A percentile compares a stretch with the other conserved stretches of the same genome.
Evolutionary conservation across 2,329 filamentous ascomycete species (phyloP).

Genomic region (Neonectria hederae): DNA sequence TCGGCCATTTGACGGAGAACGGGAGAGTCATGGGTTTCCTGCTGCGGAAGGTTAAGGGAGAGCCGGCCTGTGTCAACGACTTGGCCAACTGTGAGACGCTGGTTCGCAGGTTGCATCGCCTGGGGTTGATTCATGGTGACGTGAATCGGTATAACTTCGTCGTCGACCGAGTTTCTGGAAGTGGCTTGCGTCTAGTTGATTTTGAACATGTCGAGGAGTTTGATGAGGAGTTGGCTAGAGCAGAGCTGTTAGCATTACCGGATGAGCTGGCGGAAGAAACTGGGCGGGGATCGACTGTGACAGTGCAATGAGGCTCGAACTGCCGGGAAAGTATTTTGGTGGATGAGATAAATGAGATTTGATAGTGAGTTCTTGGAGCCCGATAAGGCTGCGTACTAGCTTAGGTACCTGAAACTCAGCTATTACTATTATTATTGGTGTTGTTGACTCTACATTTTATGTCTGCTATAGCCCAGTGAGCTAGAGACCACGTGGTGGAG

Average conservation of each 20-base stretch:
- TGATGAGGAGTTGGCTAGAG: constrained; percentile 37
- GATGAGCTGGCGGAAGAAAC: constrained; percentile 44
- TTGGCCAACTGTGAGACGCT: constrained; percentile 42
- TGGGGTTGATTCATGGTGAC: constrained; percentile 49
- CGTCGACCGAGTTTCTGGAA: constrained; percentile 31
- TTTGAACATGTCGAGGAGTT: constrained; percentile 43
- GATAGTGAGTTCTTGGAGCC: too few species aligned
- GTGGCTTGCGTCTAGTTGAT: constrained; percentile 43
- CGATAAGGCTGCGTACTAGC: too few species aligned
- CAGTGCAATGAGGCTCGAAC: background rate
- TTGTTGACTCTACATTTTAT: too few species aligned
- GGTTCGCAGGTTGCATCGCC: constrained; percentile 40
- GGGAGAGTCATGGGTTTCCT: constrained; percentile 49
- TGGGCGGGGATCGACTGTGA: constrained; percentile 37
- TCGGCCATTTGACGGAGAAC: constrained; percentile 48
- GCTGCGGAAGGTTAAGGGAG: constrained; percentile 46
- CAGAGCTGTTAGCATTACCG: constrained; percentile 43
- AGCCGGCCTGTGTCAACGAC: constrained; percentile 41
- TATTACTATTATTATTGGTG: too few species aligned
- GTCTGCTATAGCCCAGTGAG: too few species aligned
- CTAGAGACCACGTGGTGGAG: too few species aligned
- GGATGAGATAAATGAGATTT: too few species aligned
- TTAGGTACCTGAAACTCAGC: too few species aligned
- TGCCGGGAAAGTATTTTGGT: background rate
- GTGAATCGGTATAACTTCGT: constrained; percentile 52